Conservation (phyloP, 2,329 filamentous ascomycete genomes). For the Beauveria australis region DNA sequence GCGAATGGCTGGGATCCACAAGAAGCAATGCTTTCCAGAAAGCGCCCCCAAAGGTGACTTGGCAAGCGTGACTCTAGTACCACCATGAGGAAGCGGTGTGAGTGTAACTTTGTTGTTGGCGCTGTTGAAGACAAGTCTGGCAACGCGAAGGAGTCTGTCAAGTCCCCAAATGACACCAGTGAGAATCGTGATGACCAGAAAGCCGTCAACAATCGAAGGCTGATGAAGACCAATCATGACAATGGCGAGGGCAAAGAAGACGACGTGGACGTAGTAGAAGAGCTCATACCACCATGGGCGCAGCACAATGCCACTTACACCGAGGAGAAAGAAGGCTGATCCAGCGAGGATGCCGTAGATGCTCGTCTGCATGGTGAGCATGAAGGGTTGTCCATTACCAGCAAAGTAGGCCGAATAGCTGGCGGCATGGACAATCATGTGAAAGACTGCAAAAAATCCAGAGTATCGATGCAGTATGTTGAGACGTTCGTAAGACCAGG, state of each 20-base stretch:
- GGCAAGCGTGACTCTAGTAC: conserved; percentile 45
- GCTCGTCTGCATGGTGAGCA: conserved; percentile 29
- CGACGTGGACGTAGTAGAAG: conserved; percentile 46
- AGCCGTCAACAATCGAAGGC: conserved; percentile 33
- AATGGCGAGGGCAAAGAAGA: conserved; percentile 39
- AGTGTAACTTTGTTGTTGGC: conserved; percentile 44
- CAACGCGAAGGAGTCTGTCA: conserved; percentile 41
- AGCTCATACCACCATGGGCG: conserved; percentile 45
- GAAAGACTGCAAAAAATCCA: conserved; percentile 40
- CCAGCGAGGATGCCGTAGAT: conserved; percentile 42
- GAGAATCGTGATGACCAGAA: conserved; percentile 33
- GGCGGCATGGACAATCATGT: conserved; percentile 37
- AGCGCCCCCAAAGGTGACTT: conserved; percentile 38
- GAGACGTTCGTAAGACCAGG: conserved; percentile 50
- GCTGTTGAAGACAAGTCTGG: conserved; percentile 35
- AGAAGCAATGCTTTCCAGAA: conserved; percentile 54
- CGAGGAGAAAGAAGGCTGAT: conserved; percentile 36
- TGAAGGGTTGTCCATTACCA: conserved; percentile 16
- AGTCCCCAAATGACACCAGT: conserved; percentile 39
- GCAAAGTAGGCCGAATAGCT: conserved; percentile 36
- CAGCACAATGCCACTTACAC: conserved; percentile 33
- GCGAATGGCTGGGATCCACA: conserved; percentile 54
- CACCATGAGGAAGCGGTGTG: conserved; percentile 44
- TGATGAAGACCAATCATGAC: conserved; percentile 44
- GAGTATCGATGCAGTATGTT: conserved; percentile 48